A percentile compares a stretch with the other conserved stretches of the same genome.
Evolutionary conservation across 1,139 yeast genomes (phyloP).

Genomic region (Chernovozyma sophiae-reginae): DNA sequence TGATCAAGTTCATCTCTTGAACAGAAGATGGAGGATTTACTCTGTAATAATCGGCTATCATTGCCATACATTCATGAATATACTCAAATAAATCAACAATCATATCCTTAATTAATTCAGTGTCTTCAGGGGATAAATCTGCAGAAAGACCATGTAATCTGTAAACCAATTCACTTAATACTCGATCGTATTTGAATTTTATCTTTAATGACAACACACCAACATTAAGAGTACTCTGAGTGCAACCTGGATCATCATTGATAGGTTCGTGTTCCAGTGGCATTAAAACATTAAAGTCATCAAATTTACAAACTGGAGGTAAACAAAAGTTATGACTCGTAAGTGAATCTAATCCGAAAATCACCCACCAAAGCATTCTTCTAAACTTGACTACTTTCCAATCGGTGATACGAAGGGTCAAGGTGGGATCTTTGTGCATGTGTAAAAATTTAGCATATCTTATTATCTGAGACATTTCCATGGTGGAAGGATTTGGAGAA

Average conservation of each 20-base stretch:
- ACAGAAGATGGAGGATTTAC: conserved; percentile 27
- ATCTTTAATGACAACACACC: conserved; percentile 46
- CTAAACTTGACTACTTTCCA: conserved; percentile 47
- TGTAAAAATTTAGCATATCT: conserved; percentile 54
- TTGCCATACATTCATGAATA: conserved; percentile 43
- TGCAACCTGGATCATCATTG: conserved; percentile 12
- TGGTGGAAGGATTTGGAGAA: conserved; percentile 51
- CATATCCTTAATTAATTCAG: conserved; percentile 42
- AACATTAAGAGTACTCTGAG: conserved; percentile 28
- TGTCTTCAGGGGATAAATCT: conserved; percentile 35
- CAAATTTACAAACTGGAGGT: conserved; percentile 51
- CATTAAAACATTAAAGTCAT: conserved; percentile 54
- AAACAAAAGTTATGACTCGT: conserved; percentile 55
- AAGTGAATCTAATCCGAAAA: conserved; percentile 55
- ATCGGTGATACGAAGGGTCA: conserved; percentile 45
- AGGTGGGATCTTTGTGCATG: conserved; percentile 55
- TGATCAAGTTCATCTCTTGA: conserved; percentile 42
- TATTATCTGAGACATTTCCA: conserved; percentile 47
- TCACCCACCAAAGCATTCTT: conserved; percentile 63
- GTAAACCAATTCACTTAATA: conserved; percentile 49
- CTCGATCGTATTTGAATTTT: conserved; percentile 48
- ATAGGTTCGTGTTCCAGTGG: conserved; percentile 47
- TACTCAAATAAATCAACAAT: conserved; percentile 47
- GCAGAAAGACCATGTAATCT: conserved; percentile 37
- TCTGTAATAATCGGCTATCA: conserved; percentile 22